Evolutionary conservation across 805 yeast genomes (phyloP).

Genomic region (Wickerhamiella qilinensis): DNA sequence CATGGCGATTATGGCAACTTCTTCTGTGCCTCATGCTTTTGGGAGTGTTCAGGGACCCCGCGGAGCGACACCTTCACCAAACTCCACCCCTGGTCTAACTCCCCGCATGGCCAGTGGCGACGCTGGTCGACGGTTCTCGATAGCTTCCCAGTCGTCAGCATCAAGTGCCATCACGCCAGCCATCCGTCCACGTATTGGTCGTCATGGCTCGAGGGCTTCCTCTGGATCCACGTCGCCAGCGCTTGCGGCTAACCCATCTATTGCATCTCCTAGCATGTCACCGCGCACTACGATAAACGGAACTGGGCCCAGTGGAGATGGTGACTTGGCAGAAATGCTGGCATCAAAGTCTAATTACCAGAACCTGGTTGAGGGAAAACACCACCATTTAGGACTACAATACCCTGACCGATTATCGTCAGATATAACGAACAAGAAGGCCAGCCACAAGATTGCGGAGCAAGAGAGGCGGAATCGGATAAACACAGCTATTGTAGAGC

Average conservation of each 20-base stretch:
- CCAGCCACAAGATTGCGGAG: conserved; percentile 82
- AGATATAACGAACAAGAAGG: conserved; percentile 34
- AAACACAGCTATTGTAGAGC: conserved; percentile 70
- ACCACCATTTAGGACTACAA: conserved; percentile 25
- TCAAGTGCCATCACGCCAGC: conserved; percentile 2
- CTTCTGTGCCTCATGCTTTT: background rate
- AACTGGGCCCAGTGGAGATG: background rate
- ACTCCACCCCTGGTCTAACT: background rate
- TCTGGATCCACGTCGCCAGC: background rate
- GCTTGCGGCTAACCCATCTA: background rate
- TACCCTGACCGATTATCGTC: conserved; percentile 26
- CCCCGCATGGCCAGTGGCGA: background rate
- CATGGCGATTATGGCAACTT: conserved; percentile 2
- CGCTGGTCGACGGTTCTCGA: conserved; percentile 1
- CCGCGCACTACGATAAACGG: background rate
- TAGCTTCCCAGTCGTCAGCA: background rate
- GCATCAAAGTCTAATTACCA: conserved; percentile 29
- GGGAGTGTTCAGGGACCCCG: background rate
- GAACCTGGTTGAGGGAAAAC: conserved; percentile 27
- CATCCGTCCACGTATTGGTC: conserved; percentile 1
- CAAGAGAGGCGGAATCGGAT: conserved; percentile 90
- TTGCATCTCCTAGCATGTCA: background rate
- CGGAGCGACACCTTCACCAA: background rate
- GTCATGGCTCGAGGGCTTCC: background rate
- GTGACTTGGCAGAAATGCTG: conserved; percentile 6